A percentile compares a stretch with the other conserved stretches of the same genome.
Conservation (phyloP, 2,329 filamentous ascomycete species). For the Drechslerella dactyloides region DNA sequence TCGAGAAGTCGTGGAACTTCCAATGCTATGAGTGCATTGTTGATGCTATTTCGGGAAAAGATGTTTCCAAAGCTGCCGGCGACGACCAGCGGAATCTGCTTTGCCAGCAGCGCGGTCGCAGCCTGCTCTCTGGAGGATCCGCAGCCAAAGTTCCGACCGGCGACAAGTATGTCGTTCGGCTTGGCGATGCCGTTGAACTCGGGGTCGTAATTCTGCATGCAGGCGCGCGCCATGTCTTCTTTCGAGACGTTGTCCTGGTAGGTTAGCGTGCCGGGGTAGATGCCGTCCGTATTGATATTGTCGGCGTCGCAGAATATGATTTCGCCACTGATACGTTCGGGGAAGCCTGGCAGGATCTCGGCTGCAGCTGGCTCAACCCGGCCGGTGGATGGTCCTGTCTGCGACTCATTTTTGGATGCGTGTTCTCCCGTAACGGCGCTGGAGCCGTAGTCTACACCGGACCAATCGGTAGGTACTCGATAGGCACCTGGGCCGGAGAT, state of each 20-base stretch:
- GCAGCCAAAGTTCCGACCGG: slow-evolving; percentile 88
- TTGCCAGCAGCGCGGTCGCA: slow-evolving; percentile 83
- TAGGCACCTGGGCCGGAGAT: slow-evolving; percentile 79
- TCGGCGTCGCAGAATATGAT: slow-evolving; percentile 86
- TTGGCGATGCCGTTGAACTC: slow-evolving; percentile 70
- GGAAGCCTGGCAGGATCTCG: slow-evolving; percentile 84
- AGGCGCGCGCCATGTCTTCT: slow-evolving; percentile 84
- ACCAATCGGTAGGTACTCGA: slow-evolving; percentile 54
- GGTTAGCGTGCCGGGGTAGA: slow-evolving; percentile 90
- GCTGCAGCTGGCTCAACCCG: too few relatives aligned
- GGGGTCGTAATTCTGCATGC: slow-evolving; percentile 92
- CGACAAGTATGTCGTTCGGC: slow-evolving; percentile 78
- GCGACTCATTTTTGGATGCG: too few relatives aligned
- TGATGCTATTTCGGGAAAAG: slow-evolving; percentile 78
- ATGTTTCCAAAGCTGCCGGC: slow-evolving; percentile 84
- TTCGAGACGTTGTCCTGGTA: slow-evolving; percentile 82
- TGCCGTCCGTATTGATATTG: slow-evolving; percentile 89
- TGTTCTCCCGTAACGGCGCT: slow-evolving; percentile 54
- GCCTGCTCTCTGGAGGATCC: slow-evolving; percentile 83
- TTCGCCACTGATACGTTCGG: slow-evolving; percentile 80
- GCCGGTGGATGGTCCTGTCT: too few relatives aligned
- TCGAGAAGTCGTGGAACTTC: slow-evolving; percentile 73
- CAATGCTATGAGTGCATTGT: slow-evolving; percentile 76
- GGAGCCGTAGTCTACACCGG: too few relatives aligned
- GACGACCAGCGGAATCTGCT: slow-evolving; percentile 78